A percentile compares a stretch with the other conserved stretches of the same genome.
phyloP scores from a whole-genome alignment of 2,329 filamentous ascomycete species.

The Pseudogymnoascus sp. region DNA sequence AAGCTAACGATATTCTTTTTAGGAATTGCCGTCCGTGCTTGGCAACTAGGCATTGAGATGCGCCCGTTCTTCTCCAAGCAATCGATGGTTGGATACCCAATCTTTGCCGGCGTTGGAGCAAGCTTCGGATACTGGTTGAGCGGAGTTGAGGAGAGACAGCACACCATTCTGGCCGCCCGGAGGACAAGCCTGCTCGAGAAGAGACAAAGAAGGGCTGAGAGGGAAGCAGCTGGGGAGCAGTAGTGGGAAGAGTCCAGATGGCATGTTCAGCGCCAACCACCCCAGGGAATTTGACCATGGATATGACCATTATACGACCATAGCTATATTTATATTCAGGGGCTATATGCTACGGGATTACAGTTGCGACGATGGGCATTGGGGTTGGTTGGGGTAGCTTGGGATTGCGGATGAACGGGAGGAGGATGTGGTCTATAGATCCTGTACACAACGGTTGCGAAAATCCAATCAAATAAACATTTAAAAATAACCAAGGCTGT shows the following conservation, averaged over 20 bases:
- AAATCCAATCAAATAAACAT: constrained; percentile 8
- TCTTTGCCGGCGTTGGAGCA: constrained; percentile 78
- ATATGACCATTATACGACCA: neutral
- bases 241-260: neutral
- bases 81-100: constrained; percentile 84
- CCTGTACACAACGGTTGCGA: constrained; percentile 1
- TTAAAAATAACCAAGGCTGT: neutral
- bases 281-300: neutral
- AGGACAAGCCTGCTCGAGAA: constrained; percentile 82
- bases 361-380: neutral
- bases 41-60: constrained; percentile 98
- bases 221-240: constrained; percentile 46
- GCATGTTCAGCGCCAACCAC: neutral
- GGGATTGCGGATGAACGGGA: neutral
- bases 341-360: neutral
- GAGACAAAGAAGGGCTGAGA: constrained; percentile 68
- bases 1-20: constrained; percentile 12
- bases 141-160: constrained; percentile 79
- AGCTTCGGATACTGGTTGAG: constrained; percentile 97
- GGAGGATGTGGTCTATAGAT: neutral
- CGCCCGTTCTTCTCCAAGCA: constrained; percentile 82
- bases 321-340: neutral
- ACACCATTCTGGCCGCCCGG: constrained; percentile 67
- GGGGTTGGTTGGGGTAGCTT: neutral
- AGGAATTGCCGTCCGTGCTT: constrained; percentile 89